Conservation (phyloP, 1,139 yeast species). For the Trichomonascaceae sp. region DNA sequence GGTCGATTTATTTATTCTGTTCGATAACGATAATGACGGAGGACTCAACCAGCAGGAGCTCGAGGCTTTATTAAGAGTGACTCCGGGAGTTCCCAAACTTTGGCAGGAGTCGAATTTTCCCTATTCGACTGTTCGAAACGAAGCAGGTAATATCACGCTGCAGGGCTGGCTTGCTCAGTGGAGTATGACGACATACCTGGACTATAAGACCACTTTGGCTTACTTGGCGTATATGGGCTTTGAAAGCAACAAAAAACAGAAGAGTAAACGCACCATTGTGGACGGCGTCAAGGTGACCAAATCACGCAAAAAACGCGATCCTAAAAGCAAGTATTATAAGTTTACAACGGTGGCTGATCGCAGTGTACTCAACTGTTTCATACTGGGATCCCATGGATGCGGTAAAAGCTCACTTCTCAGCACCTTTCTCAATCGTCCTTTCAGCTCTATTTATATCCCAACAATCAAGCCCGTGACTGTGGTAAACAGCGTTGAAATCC, state of each 20-base stretch:
- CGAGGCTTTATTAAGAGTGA: constrained; percentile 63
- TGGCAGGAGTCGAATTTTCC: constrained; percentile 90
- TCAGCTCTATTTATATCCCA: constrained; percentile 69
- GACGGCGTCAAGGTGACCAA: constrained; percentile 78
- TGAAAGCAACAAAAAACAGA: constrained; percentile 39
- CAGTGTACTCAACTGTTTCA: constrained; percentile 83
- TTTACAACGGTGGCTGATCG: constrained; percentile 61
- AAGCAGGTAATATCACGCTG: constrained; percentile 78
- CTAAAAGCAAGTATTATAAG: constrained; percentile 55
- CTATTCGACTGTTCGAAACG: constrained; percentile 78
- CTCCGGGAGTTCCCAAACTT: constrained; percentile 83
- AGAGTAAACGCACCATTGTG: constrained; percentile 33
- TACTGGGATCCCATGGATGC: constrained; percentile 76
- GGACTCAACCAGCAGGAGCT: constrained; percentile 76
- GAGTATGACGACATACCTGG: constrained; percentile 90
- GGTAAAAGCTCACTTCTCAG: constrained; percentile 80
- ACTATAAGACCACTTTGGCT: constrained; percentile 75
- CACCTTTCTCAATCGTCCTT: constrained; percentile 70
- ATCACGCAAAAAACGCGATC: constrained; percentile 53
- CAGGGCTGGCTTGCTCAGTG: constrained; percentile 99
- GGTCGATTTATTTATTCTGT: constrained; percentile 79
- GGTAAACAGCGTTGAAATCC: constrained; percentile 88
- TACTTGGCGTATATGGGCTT: constrained; percentile 87
- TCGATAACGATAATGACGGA: constrained; percentile 93
- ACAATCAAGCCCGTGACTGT: constrained; percentile 75